Percentiles rank a stretch among this genome's conserved stretches.
Evolutionary conservation across 345 rosid species (phyloP).

Genomic region (Melaleuca alternifolia): DNA sequence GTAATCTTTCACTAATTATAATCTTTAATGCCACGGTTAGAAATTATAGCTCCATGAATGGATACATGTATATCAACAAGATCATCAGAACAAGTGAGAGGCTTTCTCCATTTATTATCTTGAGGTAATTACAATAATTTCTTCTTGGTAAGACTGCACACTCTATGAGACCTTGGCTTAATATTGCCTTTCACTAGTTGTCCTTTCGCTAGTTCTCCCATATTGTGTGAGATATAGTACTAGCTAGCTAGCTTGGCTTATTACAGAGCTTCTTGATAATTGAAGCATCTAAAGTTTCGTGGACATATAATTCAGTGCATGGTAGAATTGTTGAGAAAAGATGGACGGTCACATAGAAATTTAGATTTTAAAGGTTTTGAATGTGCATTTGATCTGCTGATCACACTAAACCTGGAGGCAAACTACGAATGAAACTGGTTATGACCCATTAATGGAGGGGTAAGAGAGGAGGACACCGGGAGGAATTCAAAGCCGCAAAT

Average conservation of each 20-base stretch:
- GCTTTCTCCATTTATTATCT: neutral
- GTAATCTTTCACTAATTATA: neutral
- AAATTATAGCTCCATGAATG: neutral
- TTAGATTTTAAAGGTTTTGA: neutral
- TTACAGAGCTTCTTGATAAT: neutral
- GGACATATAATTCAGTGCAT: neutral
- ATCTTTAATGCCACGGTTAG: neutral
- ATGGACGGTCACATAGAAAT: neutral
- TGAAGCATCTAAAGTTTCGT: neutral
- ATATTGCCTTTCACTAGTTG: no score
- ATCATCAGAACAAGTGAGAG: neutral
- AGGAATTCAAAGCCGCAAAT: neutral
- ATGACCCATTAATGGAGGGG: neutral
- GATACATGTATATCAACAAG: neutral
- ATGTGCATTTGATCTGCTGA: neutral
- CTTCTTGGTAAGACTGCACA: neutral
- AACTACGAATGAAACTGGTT: neutral
- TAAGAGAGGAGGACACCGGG: neutral
- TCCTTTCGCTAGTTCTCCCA: neutral
- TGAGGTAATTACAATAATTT: neutral
- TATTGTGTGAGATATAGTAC: neutral
- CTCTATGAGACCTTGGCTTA: neutral
- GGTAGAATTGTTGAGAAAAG: neutral
- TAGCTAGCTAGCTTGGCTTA: neutral
- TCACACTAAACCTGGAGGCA: neutral